Base-by-base conservation (phyloP, 306 rosid genomes). In the Lathyrus aphaca region DNA sequence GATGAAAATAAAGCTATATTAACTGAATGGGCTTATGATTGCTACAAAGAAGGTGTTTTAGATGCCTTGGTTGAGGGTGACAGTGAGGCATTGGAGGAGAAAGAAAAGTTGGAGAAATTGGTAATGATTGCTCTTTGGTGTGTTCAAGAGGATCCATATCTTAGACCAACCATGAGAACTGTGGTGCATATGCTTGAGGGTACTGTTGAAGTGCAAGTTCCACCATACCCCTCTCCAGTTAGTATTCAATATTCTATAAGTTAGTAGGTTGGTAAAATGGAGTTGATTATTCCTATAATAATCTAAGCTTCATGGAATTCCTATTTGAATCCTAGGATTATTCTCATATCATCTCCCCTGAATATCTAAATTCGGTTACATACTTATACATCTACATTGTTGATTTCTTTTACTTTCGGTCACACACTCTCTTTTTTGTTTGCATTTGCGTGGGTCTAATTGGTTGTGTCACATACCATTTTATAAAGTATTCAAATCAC, bases 181-280 rank as follows among this genome's bases (percentile, higher is more conserved):
- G 83, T 75, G 18, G 7, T 51, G 14, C 80, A 57, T 11, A 80
- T 80, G 83, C 77, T 80, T 64, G 83, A 80, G 40, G 80, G 83
- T 64, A 72, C 67, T 70, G 61, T 30, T 70, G 77, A 80, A 64
- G 83, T 80, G 29, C 55, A 19, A 57, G 40, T 23, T 27, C 83
- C 83, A 57, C 77, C 83, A 18, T 65, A 37, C 66, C 83, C 55
- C 0, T 29, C 39, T 25, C 61, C 8, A 64, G 0, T 48, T 19
- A 80, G 71, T 70, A 10, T 76, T 76, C 43, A 69, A 50, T 76
- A 60, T 69, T 68, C 71, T 44, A n/a, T 60, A 32, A 10, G 46
- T 42, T 27, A 60, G 21, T 37, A 3, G 19, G 5, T 68, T 46
- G 5, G 49, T 37, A 42, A 23, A 27, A 10, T 49, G 32, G 60